Evolutionary conservation across 176 grass and related monocot genomes (phyloP).

Genomic region (Zoysia japonica): DNA sequence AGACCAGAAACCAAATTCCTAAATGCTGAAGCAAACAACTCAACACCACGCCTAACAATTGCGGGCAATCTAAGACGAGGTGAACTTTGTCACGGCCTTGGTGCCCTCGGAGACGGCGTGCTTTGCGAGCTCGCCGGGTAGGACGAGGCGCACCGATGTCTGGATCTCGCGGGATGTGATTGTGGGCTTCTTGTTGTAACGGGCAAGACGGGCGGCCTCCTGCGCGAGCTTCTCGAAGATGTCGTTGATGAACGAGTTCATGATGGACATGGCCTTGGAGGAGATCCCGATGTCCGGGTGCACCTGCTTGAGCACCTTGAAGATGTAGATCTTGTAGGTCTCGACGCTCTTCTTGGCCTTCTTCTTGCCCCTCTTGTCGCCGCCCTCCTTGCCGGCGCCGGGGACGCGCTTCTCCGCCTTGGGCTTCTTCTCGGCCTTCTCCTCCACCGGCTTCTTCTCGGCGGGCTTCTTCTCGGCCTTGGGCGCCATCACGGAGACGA

Average conservation of each 20-base stretch:
- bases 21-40: no score
- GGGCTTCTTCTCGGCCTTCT: conserved; percentile 45
- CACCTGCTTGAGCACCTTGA: conserved; percentile 81
- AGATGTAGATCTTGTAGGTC: conserved; percentile 94
- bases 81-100: conserved; percentile 46
- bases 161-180: conserved; percentile 76
- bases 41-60: no score
- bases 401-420: conserved; percentile 39
- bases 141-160: conserved; percentile 59
- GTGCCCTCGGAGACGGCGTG: conserved; percentile 49
- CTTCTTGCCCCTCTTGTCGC: not conserved
- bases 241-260: conserved; percentile 72
- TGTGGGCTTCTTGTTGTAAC: not conserved
- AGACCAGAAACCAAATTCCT: no score
- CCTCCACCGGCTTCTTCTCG: conserved; percentile 39
- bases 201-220: no score
- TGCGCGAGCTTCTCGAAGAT: conserved; percentile 63
- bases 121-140: conserved; percentile 62
- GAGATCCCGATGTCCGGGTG: conserved; percentile 70
- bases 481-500: conserved; percentile 34
- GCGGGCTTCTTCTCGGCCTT: conserved; percentile 61
- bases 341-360: no score
- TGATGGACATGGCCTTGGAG: conserved; percentile 73
- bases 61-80: not conserved
- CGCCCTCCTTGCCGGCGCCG: conserved; percentile 36